phyloP scores from a whole-genome alignment of 106 monocot species.

The Cymbidium sinense region DNA sequence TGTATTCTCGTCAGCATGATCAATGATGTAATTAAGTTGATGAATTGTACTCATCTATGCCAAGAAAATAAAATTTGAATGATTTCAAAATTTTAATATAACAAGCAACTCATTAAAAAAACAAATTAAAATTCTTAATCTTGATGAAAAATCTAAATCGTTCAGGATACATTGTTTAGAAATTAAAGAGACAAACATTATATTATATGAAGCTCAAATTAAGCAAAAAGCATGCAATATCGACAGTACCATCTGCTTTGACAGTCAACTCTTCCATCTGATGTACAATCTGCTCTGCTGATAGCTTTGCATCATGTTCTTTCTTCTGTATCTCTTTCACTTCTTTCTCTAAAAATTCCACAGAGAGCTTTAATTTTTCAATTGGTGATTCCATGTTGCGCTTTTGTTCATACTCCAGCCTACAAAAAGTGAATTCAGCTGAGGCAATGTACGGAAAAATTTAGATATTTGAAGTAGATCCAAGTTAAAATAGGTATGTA shows the following conservation, averaged over 20 bases:
- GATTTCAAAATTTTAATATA: not conserved
- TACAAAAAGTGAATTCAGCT: constrained; percentile 14
- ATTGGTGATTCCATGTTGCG: constrained; percentile 79
- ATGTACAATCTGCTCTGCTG: constrained; percentile 45
- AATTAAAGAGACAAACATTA: not conserved
- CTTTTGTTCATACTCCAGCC: constrained; percentile 95
- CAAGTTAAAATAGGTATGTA: not conserved
- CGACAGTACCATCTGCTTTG: constrained; percentile 75
- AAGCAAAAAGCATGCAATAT: not conserved
- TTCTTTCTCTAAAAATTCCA: constrained; percentile 65
- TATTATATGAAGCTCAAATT: not conserved
- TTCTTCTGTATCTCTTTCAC: constrained; percentile 49
- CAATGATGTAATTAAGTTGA: not conserved
- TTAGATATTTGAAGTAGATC: not conserved
- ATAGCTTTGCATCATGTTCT: constrained; percentile 51
- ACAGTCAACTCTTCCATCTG: constrained; percentile 72
- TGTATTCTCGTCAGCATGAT: not conserved
- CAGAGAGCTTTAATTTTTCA: constrained; percentile 47
- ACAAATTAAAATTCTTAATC: not conserved
- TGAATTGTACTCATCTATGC: not conserved
- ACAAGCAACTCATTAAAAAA: not conserved
- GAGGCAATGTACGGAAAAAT: not conserved
- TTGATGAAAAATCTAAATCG: not conserved
- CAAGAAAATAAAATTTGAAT: not conserved
- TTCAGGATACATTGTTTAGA: not conserved